Evolutionary conservation across 257 asterid species (phyloP), one percentile per base, ranked within the genome.

Genomic region (Solanum piurae): DNA sequence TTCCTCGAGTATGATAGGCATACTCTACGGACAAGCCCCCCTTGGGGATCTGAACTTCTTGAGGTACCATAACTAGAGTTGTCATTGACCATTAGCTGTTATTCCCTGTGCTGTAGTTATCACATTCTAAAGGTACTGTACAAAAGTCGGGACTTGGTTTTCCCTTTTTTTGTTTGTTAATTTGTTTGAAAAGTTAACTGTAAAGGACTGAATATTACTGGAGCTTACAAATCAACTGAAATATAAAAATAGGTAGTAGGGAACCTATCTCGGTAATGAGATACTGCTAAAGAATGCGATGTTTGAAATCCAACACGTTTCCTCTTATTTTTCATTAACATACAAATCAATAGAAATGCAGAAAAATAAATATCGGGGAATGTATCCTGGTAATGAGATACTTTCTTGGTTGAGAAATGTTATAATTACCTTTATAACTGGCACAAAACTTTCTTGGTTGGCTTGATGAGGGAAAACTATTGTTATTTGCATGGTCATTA

Each of bases 41-140:
- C 99, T 84, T 96, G 99, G 99, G 99, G 99, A 86, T 97, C 99
- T 88, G 99, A 97, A 93, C 99, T 96, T 90, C 99, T 97, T 83
- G 99, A 97, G 99, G 99, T 96, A 89, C 9, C 64, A 42, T 25
- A 42, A 86, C 64, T 60, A 89, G 80, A 87, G 40, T 76, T 69
- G 77, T 77, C 89, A 37, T 89, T 38, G 74, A 80, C 37, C 64
- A 7, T 55, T 68, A 13, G 72, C 29, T 76, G 64, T 46, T 85
- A 86, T 87, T 87, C 44, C 77, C 62, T 38, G 86, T 89, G 87
- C 83, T 40, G 84, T 40, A 52, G 55, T 87, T 83, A 84, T 44
- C 83, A 29, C 74, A 80, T 77, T 75, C 84, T 25, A 6, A 40
- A 77, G 60, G 38, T 42, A 77, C 16, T 42, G 64, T 42, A 5